Conservation (phyloP, 192 early-diverging fungal genomes). For the Podila epicladia region DNA sequence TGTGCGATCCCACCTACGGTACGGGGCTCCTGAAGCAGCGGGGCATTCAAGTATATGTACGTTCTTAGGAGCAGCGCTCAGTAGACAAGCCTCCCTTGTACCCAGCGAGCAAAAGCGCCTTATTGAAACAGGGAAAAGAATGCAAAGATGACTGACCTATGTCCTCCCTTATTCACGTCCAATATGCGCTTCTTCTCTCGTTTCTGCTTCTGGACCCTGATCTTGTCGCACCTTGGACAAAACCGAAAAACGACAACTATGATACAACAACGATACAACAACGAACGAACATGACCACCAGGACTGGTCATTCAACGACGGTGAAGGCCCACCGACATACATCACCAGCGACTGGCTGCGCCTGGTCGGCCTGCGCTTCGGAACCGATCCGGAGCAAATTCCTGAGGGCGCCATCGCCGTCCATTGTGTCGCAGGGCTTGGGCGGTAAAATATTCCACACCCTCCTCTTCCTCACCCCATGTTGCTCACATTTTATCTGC, state of each 20-base stretch:
- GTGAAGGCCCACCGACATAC: slow-evolving; percentile 70
- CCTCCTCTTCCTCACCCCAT: neutral
- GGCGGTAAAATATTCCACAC: slow-evolving; percentile 57
- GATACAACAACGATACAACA: too few species aligned
- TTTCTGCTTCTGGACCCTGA: neutral
- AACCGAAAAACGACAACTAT: too few species aligned
- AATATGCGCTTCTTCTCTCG: neutral
- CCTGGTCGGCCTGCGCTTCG: slow-evolving; percentile 66
- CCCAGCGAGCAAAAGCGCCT: too few species aligned
- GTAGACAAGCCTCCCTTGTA: too few species aligned
- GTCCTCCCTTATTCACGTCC: neutral
- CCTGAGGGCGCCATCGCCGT: slow-evolving; percentile 62
- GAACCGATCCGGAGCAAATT: slow-evolving; percentile 29
- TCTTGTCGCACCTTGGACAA: neutral
- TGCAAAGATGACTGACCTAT: too few species aligned
- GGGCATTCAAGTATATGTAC: slow-evolving; percentile 74
- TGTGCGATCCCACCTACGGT: slow-evolving; percentile 86
- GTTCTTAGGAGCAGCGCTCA: slow-evolving; percentile 4
- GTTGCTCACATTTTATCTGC: neutral
- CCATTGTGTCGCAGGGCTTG: slow-evolving; percentile 86
- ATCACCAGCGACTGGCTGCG: slow-evolving; percentile 73
- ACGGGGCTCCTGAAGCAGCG: slow-evolving; percentile 58
- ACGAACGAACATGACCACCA: slow-evolving; percentile 9
- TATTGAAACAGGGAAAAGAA: too few species aligned
- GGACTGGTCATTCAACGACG: slow-evolving; percentile 78